Evolutionary conservation across 73 alveolate species (phyloP).

Genomic region (Blepharisma japonicum): DNA sequence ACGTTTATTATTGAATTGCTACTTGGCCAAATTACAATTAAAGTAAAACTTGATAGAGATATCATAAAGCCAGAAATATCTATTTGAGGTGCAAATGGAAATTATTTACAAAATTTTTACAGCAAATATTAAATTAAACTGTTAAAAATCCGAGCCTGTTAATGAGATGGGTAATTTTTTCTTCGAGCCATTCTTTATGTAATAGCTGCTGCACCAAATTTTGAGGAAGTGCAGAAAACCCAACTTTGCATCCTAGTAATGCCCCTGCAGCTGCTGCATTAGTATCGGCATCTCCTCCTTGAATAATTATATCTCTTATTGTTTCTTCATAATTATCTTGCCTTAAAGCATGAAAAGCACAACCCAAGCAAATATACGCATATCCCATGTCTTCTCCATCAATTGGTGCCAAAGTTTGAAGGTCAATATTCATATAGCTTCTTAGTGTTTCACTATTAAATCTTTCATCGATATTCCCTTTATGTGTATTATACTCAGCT

Average conservation of each 20-base stretch:
- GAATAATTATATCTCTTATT: slow-evolving; percentile 32
- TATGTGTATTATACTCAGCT: not conserved
- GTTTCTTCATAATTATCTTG: slow-evolving; percentile 38
- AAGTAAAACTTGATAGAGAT: not conserved
- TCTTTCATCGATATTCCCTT: not conserved
- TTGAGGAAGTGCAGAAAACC: slow-evolving; percentile 29
- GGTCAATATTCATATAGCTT: slow-evolving; percentile 14
- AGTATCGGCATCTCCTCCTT: slow-evolving; percentile 71
- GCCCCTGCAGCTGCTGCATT: slow-evolving; percentile 74
- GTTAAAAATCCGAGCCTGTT: no score
- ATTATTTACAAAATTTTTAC: no score
- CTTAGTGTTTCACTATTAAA: slow-evolving; percentile 21
- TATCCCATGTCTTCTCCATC: slow-evolving; percentile 9
- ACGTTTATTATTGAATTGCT: not conserved
- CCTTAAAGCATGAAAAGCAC: slow-evolving; percentile 15
- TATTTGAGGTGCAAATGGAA: not conserved
- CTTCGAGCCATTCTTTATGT: not conserved
- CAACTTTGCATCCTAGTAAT: slow-evolving; percentile 45
- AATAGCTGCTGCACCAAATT: slow-evolving; percentile 27
- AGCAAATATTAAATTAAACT: no score
- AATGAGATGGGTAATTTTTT: no score
- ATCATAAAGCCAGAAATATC: not conserved
- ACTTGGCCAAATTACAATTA: not conserved
- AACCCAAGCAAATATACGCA: not conserved
- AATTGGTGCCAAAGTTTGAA: not conserved